Base-by-base conservation (phyloP, 106 monocot genomes). In the Dendrobium chrysotoxum region DNA sequence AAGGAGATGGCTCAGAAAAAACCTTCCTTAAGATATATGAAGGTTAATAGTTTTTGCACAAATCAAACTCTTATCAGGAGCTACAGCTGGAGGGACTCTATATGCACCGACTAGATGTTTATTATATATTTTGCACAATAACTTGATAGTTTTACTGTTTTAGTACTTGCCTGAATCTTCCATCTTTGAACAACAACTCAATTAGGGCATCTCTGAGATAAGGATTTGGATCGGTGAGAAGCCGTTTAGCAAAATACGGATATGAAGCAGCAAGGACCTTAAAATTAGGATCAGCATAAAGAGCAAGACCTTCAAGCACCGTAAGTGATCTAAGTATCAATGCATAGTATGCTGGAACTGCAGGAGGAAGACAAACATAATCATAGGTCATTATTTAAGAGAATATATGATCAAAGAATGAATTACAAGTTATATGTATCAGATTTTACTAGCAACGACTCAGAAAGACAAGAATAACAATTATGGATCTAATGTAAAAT, bases 281-380 rank as follows among this genome's bases (percentile, higher is more conserved):
- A 68, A 99, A 99, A 85, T 95, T 89, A 8, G 99, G 99, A 85
- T 99, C 99, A 55, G 99, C 99, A 84, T 93, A 93, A 78, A 95
- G 82, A 77, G 95, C 95, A 71, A 95, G 81, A 54, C 99, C 99
- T 93, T 99, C 99, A 77, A 99, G 80, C 64, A 99, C 95, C 78
- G 99, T 99, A 77, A 99, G 95, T 17, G 99, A 99, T 81, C 99
- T 91, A 85, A 99, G 83, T 84, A 99, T 95, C 81, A 99, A 86
- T 66, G 99, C 99, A 85, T 99, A 99, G 80, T 99, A 99, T 66
- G 95, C 99, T 64, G 99, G 99, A 84, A 99, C 99, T 99, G 89
- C 82, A 84, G 61, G 66, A 80, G 31, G 20, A 76, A 21, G 42
- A 21, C 39, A 74, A 40, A 74, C 74, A 74, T 2, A 40, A 21